Percentiles rank a stretch among this genome's conserved stretches.
Evolutionary conservation across 148 eudicot species (phyloP).

Genomic region (Drosera capensis): DNA sequence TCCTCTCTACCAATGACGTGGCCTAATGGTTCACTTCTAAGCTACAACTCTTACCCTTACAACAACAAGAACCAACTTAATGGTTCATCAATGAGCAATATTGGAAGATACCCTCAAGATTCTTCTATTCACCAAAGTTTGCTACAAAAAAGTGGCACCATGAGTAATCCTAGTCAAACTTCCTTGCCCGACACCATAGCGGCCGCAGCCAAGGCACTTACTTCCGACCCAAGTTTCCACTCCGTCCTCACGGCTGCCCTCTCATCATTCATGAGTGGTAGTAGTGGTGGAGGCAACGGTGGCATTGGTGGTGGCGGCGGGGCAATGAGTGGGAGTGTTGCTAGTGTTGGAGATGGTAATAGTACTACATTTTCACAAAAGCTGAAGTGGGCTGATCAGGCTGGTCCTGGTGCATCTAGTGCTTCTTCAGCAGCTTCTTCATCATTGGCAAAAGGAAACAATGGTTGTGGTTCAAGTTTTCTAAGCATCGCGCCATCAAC

Average conservation of each 20-base stretch:
- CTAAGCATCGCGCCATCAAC: conserved; percentile 12
- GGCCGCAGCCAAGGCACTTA: conserved; percentile 75
- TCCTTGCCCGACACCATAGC: conserved; percentile 26
- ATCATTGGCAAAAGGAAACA: conserved; percentile 11
- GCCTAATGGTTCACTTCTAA: conserved; percentile 21
- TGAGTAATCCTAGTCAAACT: not conserved
- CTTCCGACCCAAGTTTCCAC: conserved; percentile 70
- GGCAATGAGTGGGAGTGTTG: conserved; percentile 6
- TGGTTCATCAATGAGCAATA: conserved; percentile 6
- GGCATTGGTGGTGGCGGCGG: conserved; percentile 2
- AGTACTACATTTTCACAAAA: conserved; percentile 6
- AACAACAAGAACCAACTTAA: conserved; percentile 17
- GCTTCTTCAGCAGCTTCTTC: conserved; percentile 18
- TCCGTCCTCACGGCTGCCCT: conserved; percentile 51
- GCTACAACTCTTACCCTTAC: conserved; percentile 16
- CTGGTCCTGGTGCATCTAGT: too few relatives aligned
- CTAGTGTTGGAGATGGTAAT: not conserved
- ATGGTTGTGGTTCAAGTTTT: conserved; percentile 23
- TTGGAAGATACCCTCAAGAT: conserved; percentile 14
- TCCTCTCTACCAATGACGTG: conserved; percentile 23
- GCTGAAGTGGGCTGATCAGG: conserved; percentile 20
- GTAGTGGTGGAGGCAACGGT: conserved; percentile 5
- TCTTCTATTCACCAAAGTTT: conserved; percentile 19
- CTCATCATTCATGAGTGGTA: conserved; percentile 35
- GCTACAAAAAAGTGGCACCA: conserved; percentile 20